phyloP scores from a whole-genome alignment of 73 alveolate genomes.

The Breviolum minutum region DNA sequence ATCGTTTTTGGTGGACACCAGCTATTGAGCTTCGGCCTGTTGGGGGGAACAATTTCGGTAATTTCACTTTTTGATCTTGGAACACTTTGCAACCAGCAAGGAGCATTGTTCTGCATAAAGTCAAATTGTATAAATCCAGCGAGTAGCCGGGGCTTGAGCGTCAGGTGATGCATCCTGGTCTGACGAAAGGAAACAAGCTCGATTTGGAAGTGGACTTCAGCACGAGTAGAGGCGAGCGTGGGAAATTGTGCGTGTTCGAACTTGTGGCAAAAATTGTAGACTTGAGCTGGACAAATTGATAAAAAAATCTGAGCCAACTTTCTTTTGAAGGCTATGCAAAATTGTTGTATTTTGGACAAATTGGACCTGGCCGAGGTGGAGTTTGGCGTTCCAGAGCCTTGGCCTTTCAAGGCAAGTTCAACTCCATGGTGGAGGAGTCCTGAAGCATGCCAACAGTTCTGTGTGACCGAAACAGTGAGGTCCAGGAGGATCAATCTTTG shows the following conservation, averaged over 20 bases:
- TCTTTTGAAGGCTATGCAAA: no score
- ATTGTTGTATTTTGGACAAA: no score
- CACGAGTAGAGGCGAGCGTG: not conserved
- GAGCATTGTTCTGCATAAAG: no score
- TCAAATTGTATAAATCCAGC: no score
- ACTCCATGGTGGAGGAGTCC: conserved; percentile 32
- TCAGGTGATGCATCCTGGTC: conserved; percentile 46
- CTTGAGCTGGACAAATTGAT: no score
- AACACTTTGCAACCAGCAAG: no score
- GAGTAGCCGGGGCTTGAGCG: not conserved
- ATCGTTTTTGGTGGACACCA: not conserved
- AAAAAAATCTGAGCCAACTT: no score
- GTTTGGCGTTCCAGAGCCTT: conserved; percentile 60
- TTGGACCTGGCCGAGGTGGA: not conserved
- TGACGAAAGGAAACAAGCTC: conserved; percentile 48
- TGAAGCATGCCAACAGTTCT: not conserved
- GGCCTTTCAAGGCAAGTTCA: conserved; percentile 44
- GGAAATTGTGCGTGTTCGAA: no score
- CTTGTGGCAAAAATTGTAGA: no score
- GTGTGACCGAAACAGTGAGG: no score
- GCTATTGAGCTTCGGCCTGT: not conserved
- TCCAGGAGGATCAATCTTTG: no score
- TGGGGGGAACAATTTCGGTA: not conserved
- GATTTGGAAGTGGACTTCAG: conserved; percentile 46
- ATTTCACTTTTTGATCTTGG: no score